Evolutionary conservation across 2,329 filamentous ascomycete genomes (phyloP).

Genomic region (Gyromitra esculenta): DNA sequence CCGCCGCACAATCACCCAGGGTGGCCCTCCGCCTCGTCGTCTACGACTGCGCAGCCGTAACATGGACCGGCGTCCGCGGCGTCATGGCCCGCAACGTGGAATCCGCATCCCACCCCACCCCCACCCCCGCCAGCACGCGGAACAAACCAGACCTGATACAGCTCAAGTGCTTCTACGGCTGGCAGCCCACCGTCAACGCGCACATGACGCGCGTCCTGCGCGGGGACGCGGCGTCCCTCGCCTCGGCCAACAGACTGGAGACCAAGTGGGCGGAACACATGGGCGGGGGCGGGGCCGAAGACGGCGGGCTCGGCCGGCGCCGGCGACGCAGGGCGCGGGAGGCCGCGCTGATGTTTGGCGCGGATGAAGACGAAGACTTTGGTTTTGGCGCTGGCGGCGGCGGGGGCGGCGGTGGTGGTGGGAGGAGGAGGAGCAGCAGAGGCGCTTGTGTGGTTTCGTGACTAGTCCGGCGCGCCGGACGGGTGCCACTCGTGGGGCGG

Average conservation of each 20-base stretch:
- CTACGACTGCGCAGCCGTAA: conserved; percentile 91
- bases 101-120: conserved; percentile 64
- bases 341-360: conserved; percentile 61
- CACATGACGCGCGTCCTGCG: conserved; percentile 85
- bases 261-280: conserved; percentile 94
- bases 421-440: conserved; percentile 64
- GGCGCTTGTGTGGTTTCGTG: conserved; percentile 64
- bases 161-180: conserved; percentile 93
- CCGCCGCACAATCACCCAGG: conserved; percentile 61
- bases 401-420: conserved; percentile 60
- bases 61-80: conserved; percentile 90
- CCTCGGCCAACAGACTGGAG: conserved; percentile 76
- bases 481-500: background rate
- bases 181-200: conserved; percentile 93
- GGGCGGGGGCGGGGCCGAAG: conserved; percentile 90
- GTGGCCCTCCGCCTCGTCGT: conserved; percentile 79
- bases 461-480: conserved; percentile 52
- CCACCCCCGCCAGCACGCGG: conserved; percentile 33
- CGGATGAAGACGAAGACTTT: conserved; percentile 64
- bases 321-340: conserved; percentile 68
- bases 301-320: conserved; percentile 74
- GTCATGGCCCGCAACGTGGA: conserved; percentile 86
- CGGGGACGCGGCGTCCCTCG: conserved; percentile 73
- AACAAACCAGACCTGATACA: conserved; percentile 76
- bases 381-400: conserved; percentile 61